Base-by-base conservation (phyloP, 1,284 basidiomycete species). In the Paramarasmius palmivorus region DNA sequence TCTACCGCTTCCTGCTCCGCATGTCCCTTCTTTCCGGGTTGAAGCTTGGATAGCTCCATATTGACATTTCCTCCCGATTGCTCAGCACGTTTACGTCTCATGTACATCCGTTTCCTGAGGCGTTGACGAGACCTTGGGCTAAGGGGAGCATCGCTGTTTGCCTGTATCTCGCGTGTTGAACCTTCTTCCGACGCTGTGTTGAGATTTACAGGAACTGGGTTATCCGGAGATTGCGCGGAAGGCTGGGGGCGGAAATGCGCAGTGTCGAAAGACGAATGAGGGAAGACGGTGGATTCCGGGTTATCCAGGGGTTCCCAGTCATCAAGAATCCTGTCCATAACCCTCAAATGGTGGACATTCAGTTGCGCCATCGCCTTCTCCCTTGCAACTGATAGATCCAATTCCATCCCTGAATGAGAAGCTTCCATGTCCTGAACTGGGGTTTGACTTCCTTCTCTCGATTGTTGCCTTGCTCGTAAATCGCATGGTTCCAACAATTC, bases 41-140 rank as follows among this genome's bases (percentile, higher is more conserved):
- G 77, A 52, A 84, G 65, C 50, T 66, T 72, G 4, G 59, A 55
- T 2, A 65, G 54, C 20, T 66, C 65, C n/a, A 68, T 60, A 29
- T 71, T 67, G 2, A 65, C 62, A 12, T 62, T 62, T 17, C 53
- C 62, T 17, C 83, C 83, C 2, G 61, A 61, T 25, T 68, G 63
- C 36, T 74, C 68, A 14, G 88, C 87, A 37, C 88, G 78, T 63
- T 82, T 86, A 38, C 80, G 79, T 9, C 88, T 82, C 87, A 90
- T 90, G 62, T 87, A 80, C 5, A 90, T 68, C 32, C 86, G 75
- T 56, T 89, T 89, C 56, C 71, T 69, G 32, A 82, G 60, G 34
- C 80, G 83, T 39, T 82, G 77, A 15, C 82, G 82, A 3, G 81
- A 76, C 2, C 61, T 64, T 3, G 85, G 83, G n/a, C 78, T 77